phyloP scores from a whole-genome alignment of 2,329 filamentous ascomycete species.

The Curvularia verruculosa region DNA sequence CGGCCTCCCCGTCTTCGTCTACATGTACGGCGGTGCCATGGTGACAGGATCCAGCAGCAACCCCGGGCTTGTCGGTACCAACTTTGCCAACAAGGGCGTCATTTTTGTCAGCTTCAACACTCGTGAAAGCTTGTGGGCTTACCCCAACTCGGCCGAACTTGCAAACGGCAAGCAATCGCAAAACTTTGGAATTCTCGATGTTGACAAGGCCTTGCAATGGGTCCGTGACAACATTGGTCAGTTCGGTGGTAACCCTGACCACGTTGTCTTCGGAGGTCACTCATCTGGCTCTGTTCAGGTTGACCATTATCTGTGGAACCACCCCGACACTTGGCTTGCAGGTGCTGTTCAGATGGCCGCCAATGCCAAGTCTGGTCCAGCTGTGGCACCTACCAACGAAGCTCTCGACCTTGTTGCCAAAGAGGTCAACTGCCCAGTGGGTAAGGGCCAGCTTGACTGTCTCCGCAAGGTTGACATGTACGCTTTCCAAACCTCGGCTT shows the following conservation, averaged over 20 bases:
- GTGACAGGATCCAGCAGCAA: constrained; percentile 52
- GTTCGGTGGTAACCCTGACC: constrained; percentile 52
- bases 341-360: constrained; percentile 35
- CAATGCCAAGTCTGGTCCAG: constrained; percentile 34
- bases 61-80: constrained; percentile 51
- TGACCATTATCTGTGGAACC: constrained; percentile 36
- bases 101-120: constrained; percentile 37
- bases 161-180: constrained; percentile 21
- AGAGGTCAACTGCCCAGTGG: constrained; percentile 29
- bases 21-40: constrained; percentile 55
- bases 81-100: constrained; percentile 38
- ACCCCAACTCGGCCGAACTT: constrained; percentile 51
- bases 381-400: constrained; percentile 26
- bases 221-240: constrained; percentile 44
- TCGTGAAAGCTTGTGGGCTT: constrained; percentile 48
- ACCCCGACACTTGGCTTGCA: constrained; percentile 27
- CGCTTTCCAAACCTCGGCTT: constrained; percentile 32
- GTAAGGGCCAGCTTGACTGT: constrained; percentile 28
- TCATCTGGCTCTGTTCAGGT: constrained; percentile 36
- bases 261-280: constrained; percentile 53
- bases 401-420: constrained; percentile 33
- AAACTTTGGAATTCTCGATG: constrained; percentile 48
- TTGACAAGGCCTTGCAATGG: constrained; percentile 48
- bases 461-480: constrained; percentile 31
- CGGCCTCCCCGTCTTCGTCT: constrained; percentile 47